Conservation (phyloP, 1,139 yeast genomes). For the Kluyveromyces marxianus region DNA sequence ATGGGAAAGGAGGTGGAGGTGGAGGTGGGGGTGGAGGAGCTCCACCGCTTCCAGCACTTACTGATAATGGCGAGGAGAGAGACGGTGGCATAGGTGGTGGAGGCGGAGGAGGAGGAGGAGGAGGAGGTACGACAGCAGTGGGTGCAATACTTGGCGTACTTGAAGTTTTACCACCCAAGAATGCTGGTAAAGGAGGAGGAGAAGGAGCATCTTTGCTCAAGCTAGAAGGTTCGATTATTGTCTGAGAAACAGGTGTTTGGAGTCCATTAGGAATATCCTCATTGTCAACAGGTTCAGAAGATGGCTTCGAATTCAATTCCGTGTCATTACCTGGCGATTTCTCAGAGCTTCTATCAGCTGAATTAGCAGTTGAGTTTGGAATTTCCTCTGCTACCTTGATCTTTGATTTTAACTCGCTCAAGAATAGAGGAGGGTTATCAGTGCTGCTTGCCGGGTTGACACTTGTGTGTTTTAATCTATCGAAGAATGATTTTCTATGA, state of each 20-base stretch:
- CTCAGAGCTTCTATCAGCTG: no score
- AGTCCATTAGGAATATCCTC: no score
- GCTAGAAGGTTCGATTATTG: no score
- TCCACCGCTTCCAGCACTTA: slow-evolving; percentile 8
- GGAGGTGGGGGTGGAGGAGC: slow-evolving; percentile 31
- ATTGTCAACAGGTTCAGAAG: no score
- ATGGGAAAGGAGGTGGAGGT: slow-evolving; percentile 28
- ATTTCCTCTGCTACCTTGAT: slow-evolving; percentile 28
- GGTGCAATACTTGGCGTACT: slow-evolving; percentile 8
- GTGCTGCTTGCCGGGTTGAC: slow-evolving; percentile 8
- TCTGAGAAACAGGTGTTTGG: not conserved
- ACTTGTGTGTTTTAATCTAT: slow-evolving; percentile 23
- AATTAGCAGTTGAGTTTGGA: no score
- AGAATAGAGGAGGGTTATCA: slow-evolving; percentile 30
- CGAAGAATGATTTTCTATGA: slow-evolving; percentile 24
- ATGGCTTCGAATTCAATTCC: no score
- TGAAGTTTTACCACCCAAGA: not conserved
- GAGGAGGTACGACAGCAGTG: slow-evolving; percentile 10
- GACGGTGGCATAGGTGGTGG: slow-evolving; percentile 25
- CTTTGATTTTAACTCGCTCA: slow-evolving; percentile 50
- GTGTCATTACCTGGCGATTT: no score
- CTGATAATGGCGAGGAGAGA: slow-evolving; percentile 22
- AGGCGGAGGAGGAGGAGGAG: slow-evolving; percentile 12
- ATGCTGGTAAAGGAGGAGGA: not conserved
- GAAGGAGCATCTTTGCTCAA: not conserved